phyloP scores from a whole-genome alignment of 192 early-diverging fungal species.

The Backusella macrospora region DNA sequence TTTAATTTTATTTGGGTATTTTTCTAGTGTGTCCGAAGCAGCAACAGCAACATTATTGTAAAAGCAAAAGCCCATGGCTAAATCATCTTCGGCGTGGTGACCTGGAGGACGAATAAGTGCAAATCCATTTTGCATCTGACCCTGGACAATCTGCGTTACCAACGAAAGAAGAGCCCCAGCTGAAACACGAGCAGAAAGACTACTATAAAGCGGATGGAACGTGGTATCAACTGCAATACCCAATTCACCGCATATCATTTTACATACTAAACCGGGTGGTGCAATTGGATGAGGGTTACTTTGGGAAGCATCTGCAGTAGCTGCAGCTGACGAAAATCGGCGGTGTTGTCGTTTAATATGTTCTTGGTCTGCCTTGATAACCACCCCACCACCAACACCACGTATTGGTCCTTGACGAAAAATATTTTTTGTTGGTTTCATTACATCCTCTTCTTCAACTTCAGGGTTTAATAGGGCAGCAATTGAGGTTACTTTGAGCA shows the following conservation, averaged over 20 bases:
- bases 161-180: slow-evolving; percentile 20
- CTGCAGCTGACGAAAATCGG: too few relatives aligned
- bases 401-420: too few relatives aligned
- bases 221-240: slow-evolving; percentile 46
- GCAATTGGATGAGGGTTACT: too few relatives aligned
- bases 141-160: slow-evolving; percentile 47
- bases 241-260: slow-evolving; percentile 55
- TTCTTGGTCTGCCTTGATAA: slow-evolving; percentile 22
- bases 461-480: slow-evolving; percentile 30
- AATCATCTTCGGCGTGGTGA: slow-evolving; percentile 77
- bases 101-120: slow-evolving; percentile 76
- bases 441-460: background rate
- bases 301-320: too few relatives aligned
- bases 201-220: slow-evolving; percentile 29
- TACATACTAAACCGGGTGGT: slow-evolving; percentile 46
- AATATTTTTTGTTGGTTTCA: too few relatives aligned
- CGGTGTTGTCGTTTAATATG: slow-evolving; percentile 23
- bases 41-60: slow-evolving; percentile 83
- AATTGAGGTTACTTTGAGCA: slow-evolving; percentile 31
- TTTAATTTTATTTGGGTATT: slow-evolving; percentile 52
- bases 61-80: slow-evolving; percentile 75
- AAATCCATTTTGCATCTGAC: slow-evolving; percentile 65
- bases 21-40: slow-evolving; percentile 50
- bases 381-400: slow-evolving; percentile 30
- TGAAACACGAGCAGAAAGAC: slow-evolving; percentile 20